Evolutionary conservation across 2,329 filamentous ascomycete species (phyloP), one percentile per base, ranked within the genome.

Genomic region (Talaromyces marneffei): DNA sequence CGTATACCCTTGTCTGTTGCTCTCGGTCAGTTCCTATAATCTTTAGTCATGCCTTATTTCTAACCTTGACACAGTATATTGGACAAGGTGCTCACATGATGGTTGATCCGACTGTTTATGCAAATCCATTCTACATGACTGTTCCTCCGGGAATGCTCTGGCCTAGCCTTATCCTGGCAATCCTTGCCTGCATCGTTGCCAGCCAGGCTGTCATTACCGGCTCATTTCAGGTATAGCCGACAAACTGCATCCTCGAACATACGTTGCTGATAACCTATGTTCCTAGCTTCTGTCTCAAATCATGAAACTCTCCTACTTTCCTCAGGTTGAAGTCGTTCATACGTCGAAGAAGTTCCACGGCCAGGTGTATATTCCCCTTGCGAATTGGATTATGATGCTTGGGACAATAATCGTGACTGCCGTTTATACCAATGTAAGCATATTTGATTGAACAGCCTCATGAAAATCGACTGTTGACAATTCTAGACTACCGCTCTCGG

Each of bases 201-300:
- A 89, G 86, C 3, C 89, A 92, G 66, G 89, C 89, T 9, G 87
- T 92, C 76, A 91, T 92, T 56, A 92, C 89, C 0, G 86, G 84
- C 7, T 85, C 86, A 0, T 92, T 92, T 65, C 88, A 90, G 73
- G 78, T 83, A 71, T 62, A 27, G 4, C 27, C 18, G n/a, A 58
- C 35, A n/a, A n/a, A n/a, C 16, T n/a, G 3, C 3, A 35, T 23
- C 1, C 14, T 16, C 9, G 3, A 25, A n/a, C 6, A 29, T 16
- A 27, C 37, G 5, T 37, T 37, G 12, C 39, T 40, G 40, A 46
- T 46, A 53, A 61, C 48, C 3, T 31, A 33, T n/a, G 1, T 20
- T 42, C 54, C 12, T 23, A 82, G 74, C 75, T 85, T 1, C 75
- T 89, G n/a, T 81, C 83, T 1, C 88, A 91, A 73, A 82, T 91